Evolutionary conservation across 768 basidiomycete species (phyloP), one percentile per base, ranked within the genome.

Genomic region (Phaffia tasmanica): DNA sequence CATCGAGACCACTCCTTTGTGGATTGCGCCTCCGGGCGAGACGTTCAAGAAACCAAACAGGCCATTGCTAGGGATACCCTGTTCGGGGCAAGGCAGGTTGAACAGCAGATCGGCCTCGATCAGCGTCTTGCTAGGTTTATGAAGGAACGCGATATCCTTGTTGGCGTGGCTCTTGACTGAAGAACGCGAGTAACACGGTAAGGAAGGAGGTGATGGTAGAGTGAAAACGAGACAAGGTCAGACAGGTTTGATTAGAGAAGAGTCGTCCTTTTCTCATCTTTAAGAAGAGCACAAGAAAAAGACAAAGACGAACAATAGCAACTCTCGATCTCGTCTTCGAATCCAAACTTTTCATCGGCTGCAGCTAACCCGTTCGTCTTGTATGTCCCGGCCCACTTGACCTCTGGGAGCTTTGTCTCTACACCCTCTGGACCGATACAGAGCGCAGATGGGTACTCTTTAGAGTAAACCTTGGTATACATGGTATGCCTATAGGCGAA

Each of bases 81-180:
- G 89, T 75, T 93, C 89, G 1, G 74, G 84, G 4, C 83, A 78
- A 0, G 89, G 88, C 16, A 93, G 78, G 77, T 92, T 92, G 78
- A 89, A 83, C 2, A 93, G 75, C 54, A 93, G 78, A 75, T 95
- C 91, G 1, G 88, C 91, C 74, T 86, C 80, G 56, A 93, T 81
- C 55, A 93, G 77, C 0, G 85, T 83, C 74, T 84, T 86, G 18
- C 84, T 86, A 0, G 82, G 78, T 16, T 78, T 76, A 72, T 94
- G 90, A 67, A 86, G 81, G 76, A 89, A 90, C 0, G 89, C 87
- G 18, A 92, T 83, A 62, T 93, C 90, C 73, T 87, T 86, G 73
- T 88, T 88, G 68, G 77, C 67, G 60, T 77, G 77, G 3, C 75
- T 70, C 1, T 88, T 87, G 72, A 86, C 87, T 71, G 85, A 11